These are phyloP conservation scores for Colletotrichum caudatum DNA, from an alignment of 2,329 filamentous ascomycete genomes.

Conservation along the genomic window DNA sequence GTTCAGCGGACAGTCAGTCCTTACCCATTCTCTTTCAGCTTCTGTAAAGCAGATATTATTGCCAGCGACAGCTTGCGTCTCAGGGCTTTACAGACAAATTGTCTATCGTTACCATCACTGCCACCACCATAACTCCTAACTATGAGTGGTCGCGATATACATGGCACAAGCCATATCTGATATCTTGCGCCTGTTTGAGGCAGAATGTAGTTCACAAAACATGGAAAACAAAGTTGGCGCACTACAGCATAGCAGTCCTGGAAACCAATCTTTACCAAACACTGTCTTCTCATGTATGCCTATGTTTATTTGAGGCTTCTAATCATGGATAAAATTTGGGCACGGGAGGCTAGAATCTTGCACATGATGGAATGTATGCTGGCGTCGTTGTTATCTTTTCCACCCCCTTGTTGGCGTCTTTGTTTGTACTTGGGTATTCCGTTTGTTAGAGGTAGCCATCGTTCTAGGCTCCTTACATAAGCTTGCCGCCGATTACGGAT, in stretches of 20 bases:
- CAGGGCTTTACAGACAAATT: not conserved
- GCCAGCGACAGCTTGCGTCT: not conserved
- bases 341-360: accelerated
- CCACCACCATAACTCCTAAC: not conserved
- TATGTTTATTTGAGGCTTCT: too few species aligned
- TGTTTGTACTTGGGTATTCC: not conserved
- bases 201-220: not conserved
- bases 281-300: not conserved
- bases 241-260: not conserved
- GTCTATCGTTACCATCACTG: not conserved
- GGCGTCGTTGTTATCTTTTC: not conserved
- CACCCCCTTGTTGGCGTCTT: not conserved
- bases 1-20: not conserved
- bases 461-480: constrained; percentile 30
- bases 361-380: not conserved
- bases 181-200: not conserved
- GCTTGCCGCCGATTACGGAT: constrained; percentile 25
- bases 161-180: not conserved
- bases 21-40: not conserved
- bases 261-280: not conserved
- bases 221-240: not conserved
- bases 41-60: not conserved
- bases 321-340: too few species aligned
- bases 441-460: constrained; percentile 27
- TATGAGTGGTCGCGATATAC: too few species aligned